Base-by-base conservation (phyloP, 768 basidiomycete genomes). In the Phaeotremella fagi region DNA sequence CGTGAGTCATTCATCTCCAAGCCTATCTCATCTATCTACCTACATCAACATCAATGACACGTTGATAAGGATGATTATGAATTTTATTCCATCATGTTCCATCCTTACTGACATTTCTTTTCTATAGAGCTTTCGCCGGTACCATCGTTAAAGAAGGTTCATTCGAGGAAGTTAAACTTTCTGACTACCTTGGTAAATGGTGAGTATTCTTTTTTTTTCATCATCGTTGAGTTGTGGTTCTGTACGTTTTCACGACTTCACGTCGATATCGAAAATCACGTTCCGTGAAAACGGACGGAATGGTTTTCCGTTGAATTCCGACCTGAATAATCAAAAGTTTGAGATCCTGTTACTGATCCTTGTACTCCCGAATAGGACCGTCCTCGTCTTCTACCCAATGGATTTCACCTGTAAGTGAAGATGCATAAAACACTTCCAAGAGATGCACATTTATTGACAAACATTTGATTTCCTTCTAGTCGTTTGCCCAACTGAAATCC, bases 311-410 rank as follows among this genome's bases (percentile, higher is more conserved):
- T n/a, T n/a, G n/a, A n/a, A n/a, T n/a, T n/a, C n/a, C n/a, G n/a
- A n/a, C n/a, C n/a, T n/a, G n/a, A n/a, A n/a, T n/a, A n/a, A n/a
- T n/a, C n/a, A n/a, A n/a, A 55, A 45, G 46, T 5, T 18, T 33
- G 1, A 33, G 31, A 33, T 33, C 31, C n/a, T 38, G 18, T 59
- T 22, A 38, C 28, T 52, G 16, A 44, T 27, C 24, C 28, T 49
- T 16, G n/a, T n/a, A n/a, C n/a, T n/a, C n/a, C n/a, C n/a, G n/a
- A n/a, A n/a, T 53, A 91, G 90, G 90, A 84, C 92, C n/a, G 80
- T 91, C 29, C 82, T 95, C 16, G 81, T 94, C 75, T 92, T 94
- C 79, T 95, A 95, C 77, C 91, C 91, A 4, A 82, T 94, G 87
- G 89, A 77, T 59, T 85, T 75, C 45, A 53, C 33, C 36, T 60